Evolutionary conservation across 169 alveolate species (phyloP), one percentile per base, ranked within the genome.

Genomic region (Plasmodium yoelii): DNA sequence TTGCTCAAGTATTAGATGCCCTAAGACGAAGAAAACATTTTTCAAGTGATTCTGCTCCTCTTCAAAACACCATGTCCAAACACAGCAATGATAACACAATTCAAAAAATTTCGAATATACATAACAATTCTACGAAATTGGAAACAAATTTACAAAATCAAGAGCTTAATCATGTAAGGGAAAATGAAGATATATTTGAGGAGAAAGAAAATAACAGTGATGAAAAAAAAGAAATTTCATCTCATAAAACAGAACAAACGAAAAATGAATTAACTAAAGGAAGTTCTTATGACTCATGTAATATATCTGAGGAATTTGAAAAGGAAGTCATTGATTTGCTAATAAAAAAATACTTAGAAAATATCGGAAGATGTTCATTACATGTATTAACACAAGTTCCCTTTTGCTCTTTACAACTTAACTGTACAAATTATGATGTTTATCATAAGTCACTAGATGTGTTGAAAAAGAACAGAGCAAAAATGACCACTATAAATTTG

Each of bases 301-400:
- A 63, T 26, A 68, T 64, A 24, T 60, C 70, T 60, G 84, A 59
- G 28, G 77, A 86, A 2, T 24, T 56, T 18, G 91, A 86, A 86
- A 86, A 51, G n/a, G 49, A 57, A 22, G 60, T 86, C 55, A 60
- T 42, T 19, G 46, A 86, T 65, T 86, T 86, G 55, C 71, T 86
- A 86, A 60, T 65, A 86, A 24, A 86, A 10, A 86, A 65, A 59
- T 86, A 86, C 44, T 18, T 86, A 42, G 87, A 69, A 47, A 44
- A 70, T 49, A 69, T 86, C 3, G 77, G 70, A 55, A 61, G 5
- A 1, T 86, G 91, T 24, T 86, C 91, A 24, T 87, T 69, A 46
- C 91, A 86, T 86, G 91, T 86, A 49, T 70, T 86, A 65, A 86
- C 91, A 70, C 91, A 86, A 63, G 91, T 86, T 28, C 91, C 91